Percentiles rank a stretch among this genome's conserved stretches.
phyloP scores from a whole-genome alignment of 495 filamentous ascomycete genomes.

The Pyrenopolyporus hunteri region DNA sequence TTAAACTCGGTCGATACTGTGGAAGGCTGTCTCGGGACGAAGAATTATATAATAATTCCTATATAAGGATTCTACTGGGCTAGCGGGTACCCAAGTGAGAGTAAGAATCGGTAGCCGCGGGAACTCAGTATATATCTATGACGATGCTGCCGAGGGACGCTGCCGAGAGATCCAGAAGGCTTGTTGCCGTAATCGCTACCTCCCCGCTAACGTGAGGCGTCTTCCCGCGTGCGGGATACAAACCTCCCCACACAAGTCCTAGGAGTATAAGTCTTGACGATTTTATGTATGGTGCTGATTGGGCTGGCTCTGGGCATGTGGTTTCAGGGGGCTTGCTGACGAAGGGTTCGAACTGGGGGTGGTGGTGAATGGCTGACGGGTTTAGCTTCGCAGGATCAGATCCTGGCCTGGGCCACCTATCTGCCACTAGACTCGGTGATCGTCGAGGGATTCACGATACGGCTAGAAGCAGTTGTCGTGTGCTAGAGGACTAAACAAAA shows the following conservation, averaged over 20 bases:
- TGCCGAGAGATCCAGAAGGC: slow-evolving; percentile 13
- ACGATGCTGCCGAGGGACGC: slow-evolving; percentile 10
- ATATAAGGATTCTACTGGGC: slow-evolving; percentile 10
- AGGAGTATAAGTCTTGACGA: slow-evolving; percentile 3
- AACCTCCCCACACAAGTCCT: slow-evolving; percentile 26
- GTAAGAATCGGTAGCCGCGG: slow-evolving; percentile 5
- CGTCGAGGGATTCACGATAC: slow-evolving; percentile 20
- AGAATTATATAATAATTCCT: too few species aligned
- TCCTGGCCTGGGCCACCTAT: slow-evolving; percentile 16
- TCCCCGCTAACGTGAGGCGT: slow-evolving; percentile 19
- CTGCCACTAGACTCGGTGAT: slow-evolving; percentile 18
- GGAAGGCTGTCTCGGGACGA: too few species aligned
- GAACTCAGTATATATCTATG: slow-evolving; percentile 25
- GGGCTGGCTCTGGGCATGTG: slow-evolving; percentile 11
- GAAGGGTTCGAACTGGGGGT: slow-evolving; percentile 10
- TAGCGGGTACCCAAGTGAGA: not conserved
- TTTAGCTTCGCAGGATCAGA: slow-evolving; percentile 29
- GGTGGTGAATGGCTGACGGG: slow-evolving; percentile 12
- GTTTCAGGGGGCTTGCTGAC: slow-evolving; percentile 38
- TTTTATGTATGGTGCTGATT: slow-evolving; percentile 13
- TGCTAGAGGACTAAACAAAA: slow-evolving; percentile 3
- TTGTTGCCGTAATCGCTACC: slow-evolving; percentile 19
- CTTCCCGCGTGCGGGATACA: slow-evolving; percentile 4
- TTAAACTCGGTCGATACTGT: not conserved
- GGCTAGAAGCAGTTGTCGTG: not conserved